phyloP scores from a whole-genome alignment of 108 stramenopile genomes.

The Asterionellopsis glacialis region DNA sequence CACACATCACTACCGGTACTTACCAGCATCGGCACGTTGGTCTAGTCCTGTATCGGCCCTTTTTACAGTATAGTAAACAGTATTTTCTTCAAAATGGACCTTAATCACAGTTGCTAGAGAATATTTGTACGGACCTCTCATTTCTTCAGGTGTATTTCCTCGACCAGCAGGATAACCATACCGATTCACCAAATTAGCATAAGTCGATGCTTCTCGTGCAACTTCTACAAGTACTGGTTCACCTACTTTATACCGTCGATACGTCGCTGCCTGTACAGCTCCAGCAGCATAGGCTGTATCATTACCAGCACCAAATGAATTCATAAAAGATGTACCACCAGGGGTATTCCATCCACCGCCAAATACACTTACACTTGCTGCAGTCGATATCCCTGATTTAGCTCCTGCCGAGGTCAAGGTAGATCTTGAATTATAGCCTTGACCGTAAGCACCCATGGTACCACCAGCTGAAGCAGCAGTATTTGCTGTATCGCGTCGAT shows the following conservation, averaged over 20 bases:
- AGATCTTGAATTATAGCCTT: no score
- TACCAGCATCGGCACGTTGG: slow-evolving; percentile 52
- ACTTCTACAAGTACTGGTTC: slow-evolving; percentile 18
- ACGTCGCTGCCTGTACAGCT: slow-evolving; percentile 1
- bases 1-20: background rate
- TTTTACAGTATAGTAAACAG: slow-evolving; percentile 49
- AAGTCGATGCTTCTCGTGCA: slow-evolving; percentile 1
- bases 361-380: no score
- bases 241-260: slow-evolving; percentile 22
- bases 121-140: slow-evolving; percentile 50
- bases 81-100: slow-evolving; percentile 61
- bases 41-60: slow-evolving; percentile 32
- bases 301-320: no score
- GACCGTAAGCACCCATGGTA: no score
- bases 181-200: slow-evolving; percentile 36
- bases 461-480: no score
- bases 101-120: slow-evolving; percentile 45
- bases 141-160: slow-evolving; percentile 44
- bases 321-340: no score
- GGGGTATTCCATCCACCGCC: no score
- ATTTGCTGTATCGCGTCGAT: no score
- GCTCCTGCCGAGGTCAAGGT: no score
- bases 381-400: no score
- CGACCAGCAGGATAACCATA: slow-evolving; percentile 53
- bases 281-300: background rate